Evolutionary conservation across 2,329 filamentous ascomycete genomes (phyloP).

Genomic region (Calonectria pseudoturangicola): DNA sequence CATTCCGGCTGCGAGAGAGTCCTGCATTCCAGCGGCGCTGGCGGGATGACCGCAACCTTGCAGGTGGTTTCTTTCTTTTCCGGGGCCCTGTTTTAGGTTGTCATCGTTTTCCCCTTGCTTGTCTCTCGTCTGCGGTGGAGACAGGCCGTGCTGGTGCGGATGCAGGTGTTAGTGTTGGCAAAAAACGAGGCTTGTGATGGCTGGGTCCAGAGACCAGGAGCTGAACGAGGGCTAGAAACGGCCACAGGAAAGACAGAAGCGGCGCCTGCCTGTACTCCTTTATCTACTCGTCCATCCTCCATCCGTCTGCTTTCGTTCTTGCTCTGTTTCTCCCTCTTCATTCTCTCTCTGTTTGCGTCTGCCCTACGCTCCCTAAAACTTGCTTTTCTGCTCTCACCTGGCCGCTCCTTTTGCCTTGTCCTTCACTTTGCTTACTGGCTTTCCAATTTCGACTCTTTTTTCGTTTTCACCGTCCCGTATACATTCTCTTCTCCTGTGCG

Average conservation of each 20-base stretch:
- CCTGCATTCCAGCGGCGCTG: neutral
- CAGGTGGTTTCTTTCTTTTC: neutral
- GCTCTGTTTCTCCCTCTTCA: conserved; percentile 4
- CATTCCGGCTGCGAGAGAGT: neutral
- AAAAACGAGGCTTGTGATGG: conserved; percentile 24
- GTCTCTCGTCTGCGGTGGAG: conserved; percentile 3
- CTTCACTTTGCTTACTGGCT: conserved; percentile 41
- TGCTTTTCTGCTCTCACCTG: conserved; percentile 34
- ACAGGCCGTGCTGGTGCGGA: neutral
- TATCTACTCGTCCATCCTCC: conserved; percentile 12
- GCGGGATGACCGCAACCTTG: conserved; percentile 8
- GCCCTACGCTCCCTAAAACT: conserved; percentile 29
- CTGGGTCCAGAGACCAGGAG: conserved; percentile 15
- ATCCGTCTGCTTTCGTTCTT: neutral
- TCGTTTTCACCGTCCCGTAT: neutral
- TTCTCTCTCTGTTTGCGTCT: conserved; percentile 10
- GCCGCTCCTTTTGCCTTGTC: conserved; percentile 36
- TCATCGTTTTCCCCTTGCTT: neutral
- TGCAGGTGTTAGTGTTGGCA: neutral
- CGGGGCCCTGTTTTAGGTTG: neutral
- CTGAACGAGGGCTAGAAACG: conserved; percentile 4
- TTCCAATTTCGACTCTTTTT: neutral
- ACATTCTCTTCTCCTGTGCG: conserved; percentile 14
- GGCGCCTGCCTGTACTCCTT: neutral
- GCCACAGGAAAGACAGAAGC: conserved; percentile 3